A percentile compares a stretch with the other conserved stretches of the same genome.
Conservation (phyloP, 495 filamentous ascomycete species). For the Aspergillus egyptiacus region DNA sequence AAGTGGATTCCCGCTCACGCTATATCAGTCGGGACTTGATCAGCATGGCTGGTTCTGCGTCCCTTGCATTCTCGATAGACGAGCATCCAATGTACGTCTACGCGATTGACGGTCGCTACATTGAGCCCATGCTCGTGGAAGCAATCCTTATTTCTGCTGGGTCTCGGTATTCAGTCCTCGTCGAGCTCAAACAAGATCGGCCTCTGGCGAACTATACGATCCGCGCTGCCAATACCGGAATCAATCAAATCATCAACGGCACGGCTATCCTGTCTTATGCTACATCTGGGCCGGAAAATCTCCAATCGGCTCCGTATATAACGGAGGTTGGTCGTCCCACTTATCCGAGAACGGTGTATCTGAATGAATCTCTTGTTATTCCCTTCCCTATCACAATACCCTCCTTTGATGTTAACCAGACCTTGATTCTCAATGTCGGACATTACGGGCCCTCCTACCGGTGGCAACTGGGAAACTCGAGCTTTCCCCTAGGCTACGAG, state of each 20-base stretch:
- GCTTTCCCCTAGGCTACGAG: slow-evolving; percentile 25
- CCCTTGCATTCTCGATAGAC: slow-evolving; percentile 33
- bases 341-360: slow-evolving; percentile 31
- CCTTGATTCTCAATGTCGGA: slow-evolving; percentile 32
- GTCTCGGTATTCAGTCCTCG: slow-evolving; percentile 35
- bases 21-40: slow-evolving; percentile 35
- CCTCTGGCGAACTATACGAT: slow-evolving; percentile 33
- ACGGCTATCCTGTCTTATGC: slow-evolving; percentile 28
- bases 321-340: slow-evolving; percentile 30
- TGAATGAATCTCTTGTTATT: slow-evolving; percentile 31
- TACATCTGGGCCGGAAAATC: neutral
- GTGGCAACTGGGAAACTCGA: slow-evolving; percentile 41
- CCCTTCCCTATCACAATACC: slow-evolving; percentile 41
- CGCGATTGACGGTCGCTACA: slow-evolving; percentile 39
- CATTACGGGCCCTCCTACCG: slow-evolving; percentile 37
- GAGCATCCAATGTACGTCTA: slow-evolving; percentile 42
- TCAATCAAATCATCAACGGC: slow-evolving; percentile 32
- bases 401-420: slow-evolving; percentile 32
- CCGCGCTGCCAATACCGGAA: slow-evolving; percentile 27
- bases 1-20: slow-evolving; percentile 23
- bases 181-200: slow-evolving; percentile 35
- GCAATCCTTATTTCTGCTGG: slow-evolving; percentile 29
- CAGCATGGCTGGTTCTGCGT: slow-evolving; percentile 24
- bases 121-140: slow-evolving; percentile 32
- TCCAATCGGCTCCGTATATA: slow-evolving; percentile 36